Evolutionary conservation across 2,329 filamentous ascomycete genomes (phyloP).

Genomic region (Nigrospora oryzae): DNA sequence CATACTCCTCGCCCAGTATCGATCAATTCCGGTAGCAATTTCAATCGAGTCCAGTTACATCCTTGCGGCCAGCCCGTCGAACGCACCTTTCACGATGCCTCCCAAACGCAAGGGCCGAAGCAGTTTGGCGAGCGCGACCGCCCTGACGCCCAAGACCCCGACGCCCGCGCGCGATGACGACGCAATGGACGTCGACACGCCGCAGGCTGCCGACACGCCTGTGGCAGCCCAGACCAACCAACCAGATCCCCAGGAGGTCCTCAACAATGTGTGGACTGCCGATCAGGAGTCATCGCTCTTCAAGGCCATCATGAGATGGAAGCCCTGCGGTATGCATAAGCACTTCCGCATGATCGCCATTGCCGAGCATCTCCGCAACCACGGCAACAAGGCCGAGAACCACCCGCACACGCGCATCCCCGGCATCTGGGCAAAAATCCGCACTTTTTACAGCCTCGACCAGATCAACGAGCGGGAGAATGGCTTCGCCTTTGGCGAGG

Average conservation of each 20-base stretch:
- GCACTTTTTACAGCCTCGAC: slow-evolving; percentile 75
- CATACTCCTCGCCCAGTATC: too few species aligned
- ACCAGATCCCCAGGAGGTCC: slow-evolving; percentile 26
- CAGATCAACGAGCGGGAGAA: slow-evolving; percentile 79
- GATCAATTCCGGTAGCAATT: too few species aligned
- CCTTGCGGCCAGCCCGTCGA: too few species aligned
- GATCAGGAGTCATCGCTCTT: slow-evolving; percentile 90
- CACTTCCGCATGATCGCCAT: slow-evolving; percentile 90
- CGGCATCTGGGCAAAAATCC: slow-evolving; percentile 85
- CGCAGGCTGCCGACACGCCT: slow-evolving; percentile 20
- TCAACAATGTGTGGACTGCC: slow-evolving; percentile 80
- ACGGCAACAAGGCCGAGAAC: slow-evolving; percentile 65
- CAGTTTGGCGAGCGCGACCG: slow-evolving; percentile 33
- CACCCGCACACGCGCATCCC: slow-evolving; percentile 78
- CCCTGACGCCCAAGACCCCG: slow-evolving; percentile 43
- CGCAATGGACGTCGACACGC: slow-evolving; percentile 28
- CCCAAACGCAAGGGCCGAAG: slow-evolving; percentile 60
- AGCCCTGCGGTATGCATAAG: slow-evolving; percentile 96
- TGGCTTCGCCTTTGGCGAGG: slow-evolving; percentile 36
- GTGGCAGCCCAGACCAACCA: slow-evolving; percentile 24
- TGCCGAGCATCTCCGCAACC: slow-evolving; percentile 68
- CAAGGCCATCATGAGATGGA: slow-evolving; percentile 89
- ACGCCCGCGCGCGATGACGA: slow-evolving; percentile 43
- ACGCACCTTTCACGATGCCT: slow-evolving; percentile 41
- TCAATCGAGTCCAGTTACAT: too few species aligned